These are phyloP conservation scores for Penicillium sp. DNA, from an alignment of 2,329 filamentous ascomycete genomes.

Conservation along the genomic window DNA sequence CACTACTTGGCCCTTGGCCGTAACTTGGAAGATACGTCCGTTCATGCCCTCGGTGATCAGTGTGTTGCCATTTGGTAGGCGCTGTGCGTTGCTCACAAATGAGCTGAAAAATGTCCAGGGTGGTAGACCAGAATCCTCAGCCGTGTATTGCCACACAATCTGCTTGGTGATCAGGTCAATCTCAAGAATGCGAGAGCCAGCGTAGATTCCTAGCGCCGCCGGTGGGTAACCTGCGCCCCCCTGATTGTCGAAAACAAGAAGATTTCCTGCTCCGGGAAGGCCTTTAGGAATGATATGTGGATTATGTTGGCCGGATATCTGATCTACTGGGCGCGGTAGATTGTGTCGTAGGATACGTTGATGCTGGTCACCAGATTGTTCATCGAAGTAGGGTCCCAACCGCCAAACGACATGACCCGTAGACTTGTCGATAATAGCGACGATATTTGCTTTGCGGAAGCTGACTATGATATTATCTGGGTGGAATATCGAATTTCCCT, in stretches of 20 bases:
- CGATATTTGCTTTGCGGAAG: conserved; percentile 1
- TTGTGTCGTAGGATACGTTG: conserved; percentile 1
- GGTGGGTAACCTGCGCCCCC: background rate
- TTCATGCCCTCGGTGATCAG: background rate
- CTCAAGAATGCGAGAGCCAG: conserved; percentile 1
- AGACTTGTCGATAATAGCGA: background rate
- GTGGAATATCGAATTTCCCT: background rate
- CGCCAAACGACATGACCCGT: background rate
- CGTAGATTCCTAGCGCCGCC: background rate
- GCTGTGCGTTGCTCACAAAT: conserved; percentile 3
- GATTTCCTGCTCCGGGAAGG: background rate
- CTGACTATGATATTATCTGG: background rate
- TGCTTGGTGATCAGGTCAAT: conserved; percentile 1
- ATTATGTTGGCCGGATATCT: conserved; percentile 1
- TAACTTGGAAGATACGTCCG: background rate
- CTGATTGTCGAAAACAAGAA: background rate
- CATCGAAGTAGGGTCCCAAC: background rate
- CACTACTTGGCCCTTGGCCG: background rate
- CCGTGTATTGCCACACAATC: conserved; percentile 1
- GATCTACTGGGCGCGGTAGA: background rate
- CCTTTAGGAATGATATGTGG: background rate
- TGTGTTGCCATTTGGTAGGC: background rate
- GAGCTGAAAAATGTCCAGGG: background rate
- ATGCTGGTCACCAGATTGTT: background rate
- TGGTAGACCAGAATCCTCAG: background rate